Conservation (phyloP, 306 rosid species). For the Arachis stenosperma region DNA sequence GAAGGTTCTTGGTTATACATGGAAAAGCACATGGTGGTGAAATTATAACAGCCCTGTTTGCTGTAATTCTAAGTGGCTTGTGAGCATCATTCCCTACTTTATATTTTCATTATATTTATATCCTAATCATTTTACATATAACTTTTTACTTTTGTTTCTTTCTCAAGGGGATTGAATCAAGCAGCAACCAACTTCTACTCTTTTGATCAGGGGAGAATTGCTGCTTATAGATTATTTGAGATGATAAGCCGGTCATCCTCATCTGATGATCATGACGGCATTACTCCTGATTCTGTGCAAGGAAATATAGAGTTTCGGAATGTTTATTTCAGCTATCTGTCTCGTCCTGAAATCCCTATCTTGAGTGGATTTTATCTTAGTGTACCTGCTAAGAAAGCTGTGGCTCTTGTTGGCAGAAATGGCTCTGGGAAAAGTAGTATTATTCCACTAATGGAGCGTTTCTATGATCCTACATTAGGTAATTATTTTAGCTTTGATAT, state of each 20-base stretch:
- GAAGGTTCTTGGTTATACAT: constrained; percentile 75
- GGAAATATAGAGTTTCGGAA: constrained; percentile 96
- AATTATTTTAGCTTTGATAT: constrained; percentile 21
- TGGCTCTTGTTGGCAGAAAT: constrained; percentile 98
- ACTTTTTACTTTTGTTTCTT: constrained; percentile 25
- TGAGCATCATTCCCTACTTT: constrained; percentile 52
- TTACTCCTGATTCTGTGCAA: constrained; percentile 65
- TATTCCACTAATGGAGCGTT: constrained; percentile 98
- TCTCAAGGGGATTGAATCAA: constrained; percentile 88
- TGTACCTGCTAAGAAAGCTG: constrained; percentile 96
- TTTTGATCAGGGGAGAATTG: constrained; percentile 96
- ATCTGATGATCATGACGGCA: constrained; percentile 81
- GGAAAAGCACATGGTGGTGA: constrained; percentile 91
- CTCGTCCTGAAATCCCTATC: constrained; percentile 98
- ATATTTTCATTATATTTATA: constrained; percentile 1
- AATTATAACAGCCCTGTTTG: constrained; percentile 90
- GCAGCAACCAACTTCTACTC: constrained; percentile 98
- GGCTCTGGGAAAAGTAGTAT: constrained; percentile 99
- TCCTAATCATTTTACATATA: constrained; percentile 20
- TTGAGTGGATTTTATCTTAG: constrained; percentile 94
- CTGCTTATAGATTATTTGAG: constrained; percentile 97
- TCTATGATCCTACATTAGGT: constrained; percentile 98
- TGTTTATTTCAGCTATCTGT: constrained; percentile 95
- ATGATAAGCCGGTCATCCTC: constrained; percentile 97
- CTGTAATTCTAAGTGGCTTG: constrained; percentile 99